Percentiles rank a stretch among this genome's conserved stretches.
Conservation (phyloP, 768 basidiomycete species). For the Boletus rubropictus region DNA sequence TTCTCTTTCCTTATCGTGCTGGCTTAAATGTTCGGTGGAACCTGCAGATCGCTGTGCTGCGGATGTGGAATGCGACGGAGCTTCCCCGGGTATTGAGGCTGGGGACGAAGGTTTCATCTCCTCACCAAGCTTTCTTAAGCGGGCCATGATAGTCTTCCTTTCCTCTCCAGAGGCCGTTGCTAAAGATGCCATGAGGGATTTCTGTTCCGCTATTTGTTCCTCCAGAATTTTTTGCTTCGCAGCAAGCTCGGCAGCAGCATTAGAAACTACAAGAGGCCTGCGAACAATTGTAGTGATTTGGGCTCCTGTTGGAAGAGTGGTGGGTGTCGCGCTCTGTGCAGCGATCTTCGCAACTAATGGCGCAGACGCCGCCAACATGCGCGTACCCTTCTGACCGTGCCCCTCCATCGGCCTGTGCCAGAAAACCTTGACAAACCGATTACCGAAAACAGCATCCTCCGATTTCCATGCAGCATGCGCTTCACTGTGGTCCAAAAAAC, state of each 20-base stretch:
- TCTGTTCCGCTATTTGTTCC: constrained; percentile 84
- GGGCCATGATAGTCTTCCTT: constrained; percentile 74
- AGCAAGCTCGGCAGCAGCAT: constrained; percentile 49
- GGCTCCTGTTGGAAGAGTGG: constrained; percentile 28
- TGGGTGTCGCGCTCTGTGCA: constrained; percentile 45
- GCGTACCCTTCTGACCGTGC: constrained; percentile 71
- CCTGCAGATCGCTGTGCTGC: constrained; percentile 20
- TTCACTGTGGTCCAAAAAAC: constrained; percentile 76
- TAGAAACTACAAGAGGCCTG: constrained; percentile 34
- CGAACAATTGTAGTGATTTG: constrained; percentile 27
- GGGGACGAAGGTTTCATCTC: constrained; percentile 56
- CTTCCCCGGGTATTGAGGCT: constrained; percentile 25
- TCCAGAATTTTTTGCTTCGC: constrained; percentile 73
- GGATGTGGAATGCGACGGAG: constrained; percentile 24
- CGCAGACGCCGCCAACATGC: constrained; percentile 78
- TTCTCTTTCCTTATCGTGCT: constrained; percentile 56
- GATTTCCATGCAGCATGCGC: constrained; percentile 88
- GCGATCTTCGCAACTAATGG: constrained; percentile 63
- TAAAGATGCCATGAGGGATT: constrained; percentile 70
- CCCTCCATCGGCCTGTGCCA: constrained; percentile 95
- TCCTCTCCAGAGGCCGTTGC: constrained; percentile 58
- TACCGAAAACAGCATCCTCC: constrained; percentile 91
- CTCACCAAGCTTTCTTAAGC: constrained; percentile 68
- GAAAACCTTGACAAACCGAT: constrained; percentile 91
- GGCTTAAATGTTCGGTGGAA: constrained; percentile 31